Evolutionary conservation across 768 basidiomycete species (phyloP), one percentile per base, ranked within the genome.

Genomic region (Russula olivacea): DNA sequence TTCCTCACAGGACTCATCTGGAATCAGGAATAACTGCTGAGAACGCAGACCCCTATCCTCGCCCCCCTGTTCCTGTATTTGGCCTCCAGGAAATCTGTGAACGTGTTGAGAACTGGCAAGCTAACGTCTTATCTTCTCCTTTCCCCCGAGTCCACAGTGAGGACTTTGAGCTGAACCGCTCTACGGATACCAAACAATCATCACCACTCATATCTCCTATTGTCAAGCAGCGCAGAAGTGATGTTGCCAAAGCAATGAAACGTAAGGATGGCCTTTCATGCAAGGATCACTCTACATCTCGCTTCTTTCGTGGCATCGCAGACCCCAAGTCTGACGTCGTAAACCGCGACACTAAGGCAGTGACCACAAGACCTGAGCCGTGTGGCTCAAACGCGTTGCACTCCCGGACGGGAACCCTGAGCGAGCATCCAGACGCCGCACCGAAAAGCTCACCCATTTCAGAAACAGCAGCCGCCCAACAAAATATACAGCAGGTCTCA

Each of bases 21-120:
- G 48, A 51, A 41, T 41, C 23, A 59, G 63, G 58, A 58, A 25
- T 43, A 59, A 34, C 8, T 32, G 36, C 14, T 25, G 52, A 32
- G 23, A 47, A n/a, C 14, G 54, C 48, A 51, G 54, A 52, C 54
- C 63, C 49, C 49, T 60, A 64, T 50, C 54, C 63, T 23, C 53
- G 53, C 19, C 63, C 53, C 32, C 53, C 63, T 25, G 32, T 28
- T 49, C 47, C 54, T n/a, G 23, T 38, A 15, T 55, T 38, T 6
- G 54, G 56, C 30, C 23, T 45, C 32, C 25, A n/a, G 21, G 53
- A 59, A 56, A 47, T 60, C n/a, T 48, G 54, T 47, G 58, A 64
- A 55, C 58, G 58, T 10, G 41, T 64, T 47, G 58, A 60, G 41
- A 56, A 50, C 48, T 64, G 63, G 63, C 40, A 64, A 55, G 58